phyloP scores from a whole-genome alignment of 345 rosid species.

The Pugionium cornutum region DNA sequence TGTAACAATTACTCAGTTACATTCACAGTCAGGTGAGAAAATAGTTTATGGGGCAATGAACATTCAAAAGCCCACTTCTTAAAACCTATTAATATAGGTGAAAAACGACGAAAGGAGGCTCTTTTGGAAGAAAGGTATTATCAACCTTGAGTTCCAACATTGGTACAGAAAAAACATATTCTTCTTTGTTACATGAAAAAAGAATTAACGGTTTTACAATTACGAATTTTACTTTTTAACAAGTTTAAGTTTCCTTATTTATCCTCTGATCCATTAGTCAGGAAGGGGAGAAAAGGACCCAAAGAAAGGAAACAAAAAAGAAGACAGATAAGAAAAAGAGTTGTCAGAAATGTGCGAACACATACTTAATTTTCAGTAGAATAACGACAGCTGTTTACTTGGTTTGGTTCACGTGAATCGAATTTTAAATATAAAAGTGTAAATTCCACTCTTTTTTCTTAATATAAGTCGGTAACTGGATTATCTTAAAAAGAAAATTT shows the following conservation, averaged over 20 bases:
- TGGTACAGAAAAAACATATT: no score
- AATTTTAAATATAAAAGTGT: neutral
- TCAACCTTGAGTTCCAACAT: neutral
- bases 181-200: neutral
- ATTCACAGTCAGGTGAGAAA: neutral
- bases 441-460: no score
- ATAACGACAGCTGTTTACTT: conserved; percentile 37
- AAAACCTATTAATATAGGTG: neutral
- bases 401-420: conserved; percentile 37
- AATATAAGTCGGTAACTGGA: no score
- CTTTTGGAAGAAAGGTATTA: neutral
- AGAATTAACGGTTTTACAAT: neutral
- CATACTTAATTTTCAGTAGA: conserved; percentile 30
- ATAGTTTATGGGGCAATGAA: neutral
- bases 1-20: neutral
- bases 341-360: conserved; percentile 41
- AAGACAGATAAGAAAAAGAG: conserved; percentile 39
- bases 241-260: neutral
- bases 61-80: neutral
- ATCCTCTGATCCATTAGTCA: conserved; percentile 15
- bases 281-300: conserved; percentile 16
- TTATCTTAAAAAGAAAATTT: no score
- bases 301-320: neutral
- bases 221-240: neutral
- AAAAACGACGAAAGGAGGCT: neutral